phyloP scores from a whole-genome alignment of 257 asterid genomes.

The Solanum ossicruentum region DNA sequence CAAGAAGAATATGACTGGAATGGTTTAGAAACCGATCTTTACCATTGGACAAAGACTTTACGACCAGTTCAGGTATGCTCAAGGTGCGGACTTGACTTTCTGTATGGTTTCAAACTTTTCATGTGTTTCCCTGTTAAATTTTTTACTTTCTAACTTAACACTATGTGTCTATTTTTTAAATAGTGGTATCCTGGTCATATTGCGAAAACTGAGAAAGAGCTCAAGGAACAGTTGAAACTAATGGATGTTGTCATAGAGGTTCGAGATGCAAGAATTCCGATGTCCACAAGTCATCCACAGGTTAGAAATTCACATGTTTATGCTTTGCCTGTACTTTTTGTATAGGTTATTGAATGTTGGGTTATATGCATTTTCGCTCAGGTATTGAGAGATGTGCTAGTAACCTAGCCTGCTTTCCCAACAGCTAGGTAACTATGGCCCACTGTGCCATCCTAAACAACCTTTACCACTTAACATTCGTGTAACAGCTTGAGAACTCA shows the following conservation, averaged over 20 bases:
- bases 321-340: neutral
- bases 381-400: neutral
- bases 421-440: neutral
- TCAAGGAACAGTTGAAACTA: constrained; percentile 85
- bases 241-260: constrained; percentile 99
- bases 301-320: constrained; percentile 17
- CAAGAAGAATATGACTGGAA: constrained; percentile 57
- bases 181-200: constrained; percentile 99
- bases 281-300: constrained; percentile 87
- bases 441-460: neutral
- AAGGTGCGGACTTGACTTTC: constrained; percentile 19
- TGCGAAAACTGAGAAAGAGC: constrained; percentile 87
- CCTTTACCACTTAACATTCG: neutral
- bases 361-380: neutral
- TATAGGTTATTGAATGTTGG: neutral
- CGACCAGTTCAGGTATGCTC: constrained; percentile 86
- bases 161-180: constrained; percentile 3
- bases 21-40: constrained; percentile 58
- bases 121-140: neutral
- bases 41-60: constrained; percentile 68
- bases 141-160: constrained; percentile 1
- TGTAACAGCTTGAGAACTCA: no score
- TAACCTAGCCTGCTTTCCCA: neutral
- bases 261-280: constrained; percentile 92
- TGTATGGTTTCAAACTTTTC: neutral